Percentiles rank a stretch among this genome's conserved stretches.
These are phyloP conservation scores for Gomphus sp. DNA, from an alignment of 1,284 basidiomycete genomes.

Conservation along the genomic window DNA sequence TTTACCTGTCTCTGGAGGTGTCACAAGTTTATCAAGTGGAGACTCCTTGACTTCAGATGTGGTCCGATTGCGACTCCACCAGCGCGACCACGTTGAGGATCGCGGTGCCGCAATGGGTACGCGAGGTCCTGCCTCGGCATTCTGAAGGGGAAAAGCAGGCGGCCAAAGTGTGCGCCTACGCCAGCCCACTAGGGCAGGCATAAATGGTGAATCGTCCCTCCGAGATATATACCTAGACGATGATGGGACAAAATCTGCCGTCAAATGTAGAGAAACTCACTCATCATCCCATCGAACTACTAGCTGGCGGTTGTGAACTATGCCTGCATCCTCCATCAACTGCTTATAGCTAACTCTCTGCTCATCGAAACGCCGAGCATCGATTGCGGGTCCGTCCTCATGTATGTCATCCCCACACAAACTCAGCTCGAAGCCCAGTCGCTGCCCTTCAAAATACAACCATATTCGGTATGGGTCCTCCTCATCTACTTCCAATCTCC, in stretches of 20 bases:
- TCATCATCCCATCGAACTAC: slow-evolving; percentile 59
- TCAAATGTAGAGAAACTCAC: slow-evolving; percentile 26
- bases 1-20: neutral
- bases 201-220: slow-evolving; percentile 52
- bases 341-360: slow-evolving; percentile 45
- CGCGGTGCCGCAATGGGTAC: slow-evolving; percentile 3
- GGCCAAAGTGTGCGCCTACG: slow-evolving; percentile 39
- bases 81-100: slow-evolving; percentile 63
- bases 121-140: neutral
- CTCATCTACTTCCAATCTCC: slow-evolving; percentile 5
- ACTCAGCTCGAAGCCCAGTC: slow-evolving; percentile 54
- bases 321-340: slow-evolving; percentile 45
- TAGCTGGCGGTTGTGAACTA: slow-evolving; percentile 47
- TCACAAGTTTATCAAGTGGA: slow-evolving; percentile 13
- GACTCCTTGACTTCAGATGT: slow-evolving; percentile 18
- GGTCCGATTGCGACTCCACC: slow-evolving; percentile 59
- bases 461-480: slow-evolving; percentile 5
- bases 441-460: slow-evolving; percentile 36
- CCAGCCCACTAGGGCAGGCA: slow-evolving; percentile 56
- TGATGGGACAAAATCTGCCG: neutral
- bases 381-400: slow-evolving; percentile 39
- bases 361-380: slow-evolving; percentile 41
- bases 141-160: slow-evolving; percentile 13
- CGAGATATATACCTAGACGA: slow-evolving; percentile 50
- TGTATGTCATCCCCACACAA: slow-evolving; percentile 24